phyloP scores from a whole-genome alignment of 768 basidiomycete genomes.

The Lactifluus piperatus region DNA sequence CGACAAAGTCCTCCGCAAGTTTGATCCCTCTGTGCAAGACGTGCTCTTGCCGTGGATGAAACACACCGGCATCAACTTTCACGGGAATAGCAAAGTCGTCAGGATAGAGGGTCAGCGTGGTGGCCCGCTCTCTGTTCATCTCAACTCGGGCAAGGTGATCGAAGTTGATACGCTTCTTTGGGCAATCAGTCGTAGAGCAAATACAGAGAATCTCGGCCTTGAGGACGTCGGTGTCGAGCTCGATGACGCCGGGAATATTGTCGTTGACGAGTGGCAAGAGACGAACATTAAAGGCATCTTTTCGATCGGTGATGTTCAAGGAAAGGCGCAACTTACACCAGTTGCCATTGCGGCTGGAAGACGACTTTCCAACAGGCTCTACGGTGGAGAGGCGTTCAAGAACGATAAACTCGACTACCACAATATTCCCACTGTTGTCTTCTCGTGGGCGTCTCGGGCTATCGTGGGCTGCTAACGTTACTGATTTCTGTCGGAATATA shows the following conservation, averaged over 20 bases:
- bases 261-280: slow-evolving; percentile 90
- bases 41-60: slow-evolving; percentile 87
- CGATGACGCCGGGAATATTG: slow-evolving; percentile 71
- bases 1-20: slow-evolving; percentile 85
- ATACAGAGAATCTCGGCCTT: slow-evolving; percentile 70
- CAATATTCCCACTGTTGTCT: slow-evolving; percentile 92
- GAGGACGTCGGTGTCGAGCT: slow-evolving; percentile 69
- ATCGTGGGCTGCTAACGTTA: background rate
- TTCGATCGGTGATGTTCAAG: slow-evolving; percentile 88
- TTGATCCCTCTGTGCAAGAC: slow-evolving; percentile 83
- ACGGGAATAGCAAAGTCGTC: slow-evolving; percentile 65
- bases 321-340: slow-evolving; percentile 89
- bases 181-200: slow-evolving; percentile 87
- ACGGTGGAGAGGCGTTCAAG: slow-evolving; percentile 80
- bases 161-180: slow-evolving; percentile 86
- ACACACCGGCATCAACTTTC: slow-evolving; percentile 85
- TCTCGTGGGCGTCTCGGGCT: slow-evolving; percentile 58
- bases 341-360: slow-evolving; percentile 97
- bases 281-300: slow-evolving; percentile 61
- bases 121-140: slow-evolving; percentile 63
- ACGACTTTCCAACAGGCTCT: slow-evolving; percentile 80
- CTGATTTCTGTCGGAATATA: slow-evolving; percentile 26
- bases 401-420: slow-evolving; percentile 81
- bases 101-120: slow-evolving; percentile 72
- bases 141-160: slow-evolving; percentile 64